Evolutionary conservation across 2,329 filamentous ascomycete genomes (phyloP).

Genomic region (Tolypocladium ophioglossoides): DNA sequence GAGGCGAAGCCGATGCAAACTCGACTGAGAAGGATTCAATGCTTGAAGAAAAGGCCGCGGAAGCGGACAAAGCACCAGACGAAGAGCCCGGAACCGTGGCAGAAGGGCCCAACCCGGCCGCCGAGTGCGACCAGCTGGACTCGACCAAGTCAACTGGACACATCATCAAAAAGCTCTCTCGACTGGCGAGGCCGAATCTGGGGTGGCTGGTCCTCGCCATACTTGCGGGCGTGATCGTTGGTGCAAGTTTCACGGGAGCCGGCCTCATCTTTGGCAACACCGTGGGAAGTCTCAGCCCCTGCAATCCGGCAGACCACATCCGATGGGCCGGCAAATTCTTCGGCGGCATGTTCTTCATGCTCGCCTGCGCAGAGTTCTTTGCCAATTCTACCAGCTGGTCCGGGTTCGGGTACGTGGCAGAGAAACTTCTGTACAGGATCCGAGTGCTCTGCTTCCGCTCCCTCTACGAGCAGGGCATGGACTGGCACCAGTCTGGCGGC

Average conservation of each 20-base stretch:
- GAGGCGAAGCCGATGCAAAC: constrained; percentile 28
- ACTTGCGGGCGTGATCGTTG: constrained; percentile 40
- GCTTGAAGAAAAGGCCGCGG: constrained; percentile 16
- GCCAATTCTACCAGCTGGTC: constrained; percentile 47
- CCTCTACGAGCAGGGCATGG: constrained; percentile 53
- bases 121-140: constrained; percentile 19
- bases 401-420: constrained; percentile 38
- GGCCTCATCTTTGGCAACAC: constrained; percentile 39
- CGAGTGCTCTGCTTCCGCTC: constrained; percentile 54
- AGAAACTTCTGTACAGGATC: constrained; percentile 54
- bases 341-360: constrained; percentile 44
- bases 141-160: constrained; percentile 26
- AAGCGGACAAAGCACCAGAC: constrained; percentile 29
- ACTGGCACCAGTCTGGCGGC: constrained; percentile 59
- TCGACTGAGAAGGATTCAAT: constrained; percentile 26
- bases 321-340: constrained; percentile 33
- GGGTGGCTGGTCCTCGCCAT: constrained; percentile 29
- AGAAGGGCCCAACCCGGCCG: constrained; percentile 7
- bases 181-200: constrained; percentile 27
- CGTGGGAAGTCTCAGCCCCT: constrained; percentile 34
- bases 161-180: constrained; percentile 26
- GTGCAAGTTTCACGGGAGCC: constrained; percentile 40
- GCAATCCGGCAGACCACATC: constrained; percentile 27
- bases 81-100: constrained; percentile 20
- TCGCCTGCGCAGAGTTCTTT: constrained; percentile 35